phyloP scores from a whole-genome alignment of 176 grass and related monocot species.

The Cenchrus purpureus region DNA sequence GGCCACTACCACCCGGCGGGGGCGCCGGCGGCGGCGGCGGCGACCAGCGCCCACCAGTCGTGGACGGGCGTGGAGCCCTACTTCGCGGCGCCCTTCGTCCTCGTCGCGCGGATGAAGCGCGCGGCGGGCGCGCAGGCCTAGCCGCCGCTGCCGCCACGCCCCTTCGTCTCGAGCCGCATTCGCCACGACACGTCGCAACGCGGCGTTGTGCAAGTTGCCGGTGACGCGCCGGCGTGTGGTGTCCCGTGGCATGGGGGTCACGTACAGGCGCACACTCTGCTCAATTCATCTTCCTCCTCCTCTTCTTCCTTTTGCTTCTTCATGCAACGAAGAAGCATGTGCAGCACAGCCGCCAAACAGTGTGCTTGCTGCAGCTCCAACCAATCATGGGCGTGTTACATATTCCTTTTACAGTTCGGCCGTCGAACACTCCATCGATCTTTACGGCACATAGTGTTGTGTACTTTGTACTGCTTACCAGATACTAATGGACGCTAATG shows the following conservation, averaged over 20 bases:
- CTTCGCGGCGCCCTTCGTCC: slow-evolving; percentile 63
- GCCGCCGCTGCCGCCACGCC: too few relatives aligned
- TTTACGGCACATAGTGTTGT: neutral
- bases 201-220: neutral
- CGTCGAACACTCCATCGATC: too few relatives aligned
- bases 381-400: neutral
- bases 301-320: neutral
- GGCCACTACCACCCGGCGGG: neutral
- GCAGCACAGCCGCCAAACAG: neutral
- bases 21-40: neutral
- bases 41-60: slow-evolving; percentile 14
- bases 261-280: neutral
- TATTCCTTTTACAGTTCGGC: neutral
- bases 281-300: neutral
- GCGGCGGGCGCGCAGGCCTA: neutral
- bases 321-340: neutral
- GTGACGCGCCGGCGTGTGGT: too few relatives aligned
- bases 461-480: neutral
- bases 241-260: neutral
- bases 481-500: neutral
- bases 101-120: slow-evolving; percentile 44
- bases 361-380: neutral
- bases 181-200: neutral
- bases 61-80: slow-evolving; percentile 43
- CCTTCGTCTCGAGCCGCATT: neutral